These are phyloP conservation scores for Phascolomyces articulosus DNA, from an alignment of 371 early-diverging fungal species.

Conservation along the genomic window DNA sequence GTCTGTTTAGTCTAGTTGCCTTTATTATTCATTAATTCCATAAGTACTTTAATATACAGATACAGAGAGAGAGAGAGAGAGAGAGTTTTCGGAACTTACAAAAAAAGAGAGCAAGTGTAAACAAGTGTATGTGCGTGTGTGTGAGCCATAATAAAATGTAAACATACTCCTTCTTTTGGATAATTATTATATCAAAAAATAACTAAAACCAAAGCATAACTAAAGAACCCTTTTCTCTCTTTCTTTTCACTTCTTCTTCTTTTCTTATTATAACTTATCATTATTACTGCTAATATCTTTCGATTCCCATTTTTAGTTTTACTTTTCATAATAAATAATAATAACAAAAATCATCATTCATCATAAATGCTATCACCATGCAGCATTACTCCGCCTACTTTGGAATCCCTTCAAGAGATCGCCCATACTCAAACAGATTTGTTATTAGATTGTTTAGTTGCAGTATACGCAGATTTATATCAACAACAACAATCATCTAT, in stretches of 20 bases:
- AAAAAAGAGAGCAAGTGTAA: neutral
- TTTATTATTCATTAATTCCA: neutral
- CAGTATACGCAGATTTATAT: slow-evolving; percentile 16
- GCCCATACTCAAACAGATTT: slow-evolving; percentile 12
- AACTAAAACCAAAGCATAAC: too few species aligned
- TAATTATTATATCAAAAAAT: neutral
- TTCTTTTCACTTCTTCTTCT: neutral
- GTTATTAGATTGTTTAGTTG: slow-evolving; percentile 21
- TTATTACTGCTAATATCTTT: neutral
- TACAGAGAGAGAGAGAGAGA: too few species aligned
- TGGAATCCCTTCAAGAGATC: slow-evolving; percentile 9
- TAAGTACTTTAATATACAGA: too few species aligned
- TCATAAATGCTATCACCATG: slow-evolving; percentile 4
- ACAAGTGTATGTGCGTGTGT: too few species aligned
- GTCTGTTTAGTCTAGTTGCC: too few species aligned
- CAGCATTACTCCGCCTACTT: slow-evolving; percentile 13
- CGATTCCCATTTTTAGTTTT: neutral
- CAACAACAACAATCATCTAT: slow-evolving; percentile 5
- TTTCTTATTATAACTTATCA: neutral
- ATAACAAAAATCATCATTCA: neutral
- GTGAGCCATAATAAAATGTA: too few species aligned
- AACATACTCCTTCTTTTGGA: slow-evolving; percentile 7
- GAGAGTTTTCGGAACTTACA: neutral
- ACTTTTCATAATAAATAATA: too few species aligned
- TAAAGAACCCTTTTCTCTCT: neutral